Base-by-base conservation (phyloP, 768 basidiomycete species). In the Boletus sensibilis region DNA sequence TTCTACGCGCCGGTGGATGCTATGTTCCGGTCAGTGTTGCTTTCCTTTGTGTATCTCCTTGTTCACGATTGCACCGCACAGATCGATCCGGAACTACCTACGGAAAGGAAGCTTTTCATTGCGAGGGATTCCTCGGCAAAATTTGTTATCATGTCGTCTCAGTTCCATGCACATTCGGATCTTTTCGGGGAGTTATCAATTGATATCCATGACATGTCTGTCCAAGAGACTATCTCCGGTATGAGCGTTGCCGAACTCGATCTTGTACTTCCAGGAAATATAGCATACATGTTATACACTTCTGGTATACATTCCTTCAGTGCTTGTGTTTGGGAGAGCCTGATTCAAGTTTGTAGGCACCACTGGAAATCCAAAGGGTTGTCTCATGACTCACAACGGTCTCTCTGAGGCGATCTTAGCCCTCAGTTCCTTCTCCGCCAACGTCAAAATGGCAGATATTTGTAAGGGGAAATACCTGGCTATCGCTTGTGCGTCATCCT, bases 301-400 rank as follows among this genome's bases (percentile, higher is more conserved):
- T 82, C 80, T 53, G 80, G 80, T 80, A 51, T 21, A 25, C 16
- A 25, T 46, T 51, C 16, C 23, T 20, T 44, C 37, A 20, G 39
- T 1, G 8, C 14, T 27, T 13, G 14, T n/a, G 18, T 51, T 45
- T 20, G 4, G 29, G 34, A 21, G 16, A 38, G 25, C 18, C 53
- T 48, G 27, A 79, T 12, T 38, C 18, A 31, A 31, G 16, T 46
- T 38, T 55, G 18, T 27, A 64, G 79, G 80, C 4, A 82, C 80
- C 4, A 81, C 80, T 5, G 80, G 80, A 37, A 79, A 74, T 42
- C 80, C 80, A 3, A 82, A 82, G 62, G 80, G 80, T 21, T 82
- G 80, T 60, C 63, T 82, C 13, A 59, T 79, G 29, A 71, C 74
- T 12, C 74, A 75, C 29, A 55, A 58, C 1, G 73, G 75, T 14